Evolutionary conservation across 2,329 filamentous ascomycete species (phyloP).

Genomic region (Coniochaeta ligniaria): DNA sequence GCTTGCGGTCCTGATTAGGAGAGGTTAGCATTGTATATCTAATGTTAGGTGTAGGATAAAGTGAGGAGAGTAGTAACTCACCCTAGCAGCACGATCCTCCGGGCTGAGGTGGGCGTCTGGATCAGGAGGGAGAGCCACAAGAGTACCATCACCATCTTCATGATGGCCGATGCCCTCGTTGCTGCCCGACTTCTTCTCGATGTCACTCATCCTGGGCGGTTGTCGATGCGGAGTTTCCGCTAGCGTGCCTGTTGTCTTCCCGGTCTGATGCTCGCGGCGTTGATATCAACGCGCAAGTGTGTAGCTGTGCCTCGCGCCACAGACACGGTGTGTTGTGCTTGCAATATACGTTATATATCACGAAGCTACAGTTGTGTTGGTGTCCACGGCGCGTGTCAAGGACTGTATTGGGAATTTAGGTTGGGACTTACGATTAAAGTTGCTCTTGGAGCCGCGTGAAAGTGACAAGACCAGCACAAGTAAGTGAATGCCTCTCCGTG

Average conservation of each 20-base stretch:
- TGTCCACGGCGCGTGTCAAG: not conserved
- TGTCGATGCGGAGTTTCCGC: not conserved
- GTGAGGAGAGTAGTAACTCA: slow-evolving; percentile 4
- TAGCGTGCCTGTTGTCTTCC: not conserved
- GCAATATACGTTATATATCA: no score
- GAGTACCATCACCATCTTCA: not conserved
- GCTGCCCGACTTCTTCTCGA: not conserved
- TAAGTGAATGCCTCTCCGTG: not conserved
- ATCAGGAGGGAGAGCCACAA: slow-evolving; percentile 14
- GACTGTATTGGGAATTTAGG: not conserved
- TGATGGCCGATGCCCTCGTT: not conserved
- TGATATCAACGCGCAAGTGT: no score
- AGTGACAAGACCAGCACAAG: not conserved
- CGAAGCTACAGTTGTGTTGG: not conserved
- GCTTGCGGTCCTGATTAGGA: slow-evolving; percentile 20
- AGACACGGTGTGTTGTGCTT: no score
- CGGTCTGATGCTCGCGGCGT: no score
- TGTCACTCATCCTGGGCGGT: slow-evolving; percentile 2
- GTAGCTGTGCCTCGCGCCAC: no score
- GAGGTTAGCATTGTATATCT: not conserved
- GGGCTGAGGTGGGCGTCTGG: slow-evolving; percentile 16
- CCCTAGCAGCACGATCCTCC: slow-evolving; percentile 11
- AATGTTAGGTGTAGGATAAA: no score
- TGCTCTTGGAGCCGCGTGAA: not conserved
- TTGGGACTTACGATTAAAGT: not conserved